Base-by-base conservation (phyloP, 306 rosid genomes). In the Malus domestica region DNA sequence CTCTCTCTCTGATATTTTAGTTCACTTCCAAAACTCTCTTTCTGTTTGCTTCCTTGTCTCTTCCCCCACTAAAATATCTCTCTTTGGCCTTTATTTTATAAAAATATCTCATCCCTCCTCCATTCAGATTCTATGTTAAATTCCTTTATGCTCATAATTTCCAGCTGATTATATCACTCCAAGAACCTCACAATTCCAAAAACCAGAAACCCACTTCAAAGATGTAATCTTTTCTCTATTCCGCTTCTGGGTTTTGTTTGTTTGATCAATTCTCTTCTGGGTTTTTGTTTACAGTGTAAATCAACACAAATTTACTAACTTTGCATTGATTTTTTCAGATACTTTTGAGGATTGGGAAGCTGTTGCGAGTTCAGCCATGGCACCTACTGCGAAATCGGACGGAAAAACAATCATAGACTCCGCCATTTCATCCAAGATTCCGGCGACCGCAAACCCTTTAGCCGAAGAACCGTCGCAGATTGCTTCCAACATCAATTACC, bases 401-500 rank as follows among this genome's bases (percentile, higher is more conserved):
- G 84, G 78, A 23, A 18, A 74, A 66, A 66, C 27, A 25, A 35
- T 66, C 10, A 49, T 45, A 54, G 74, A 46, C 73, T 32, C 83
- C 15, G 33, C 79, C 27, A 60, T 70, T 76, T 65, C 87, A n/a
- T 76, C 85, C 11, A 86, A 87, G 83, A 78, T 94, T 78, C 89
- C 96, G 4, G 92, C 93, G 2, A 79, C 82, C 73, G 96, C 97
- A 25, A 83, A 86, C 59, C 98, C 98, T 0, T 79, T 95, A 68
- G 96, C 96, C 5, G 96, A 90, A 20, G 88, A 85, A 44, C 80
- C 98, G 49, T 84, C 83, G 27, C 93, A 82, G 86, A 83, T 95
- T 79, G 99, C 99, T 12, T 88, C 92, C 51, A 88, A 92, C 71
- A 95, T 95, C 89, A 95, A 86, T 49, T 95, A 95, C 80, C 99